A percentile compares a stretch with the other conserved stretches of the same genome.
Evolutionary conservation across 257 asterid genomes (phyloP).

Genomic region (Misopates orontium): DNA sequence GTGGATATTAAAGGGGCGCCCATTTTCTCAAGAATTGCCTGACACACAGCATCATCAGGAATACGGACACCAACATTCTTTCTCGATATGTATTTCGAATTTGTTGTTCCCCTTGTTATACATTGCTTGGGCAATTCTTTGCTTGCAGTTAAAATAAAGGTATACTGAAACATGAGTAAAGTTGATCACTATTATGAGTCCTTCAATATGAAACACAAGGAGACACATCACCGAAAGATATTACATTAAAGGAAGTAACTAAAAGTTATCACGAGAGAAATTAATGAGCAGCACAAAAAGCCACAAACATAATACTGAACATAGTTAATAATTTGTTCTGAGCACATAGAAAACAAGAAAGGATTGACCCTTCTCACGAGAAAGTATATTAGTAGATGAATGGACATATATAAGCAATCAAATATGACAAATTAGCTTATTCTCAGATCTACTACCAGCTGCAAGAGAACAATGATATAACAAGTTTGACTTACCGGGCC

Average conservation of each 20-base stretch:
- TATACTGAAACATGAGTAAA: slow-evolving; percentile 62
- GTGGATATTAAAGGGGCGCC: slow-evolving; percentile 83
- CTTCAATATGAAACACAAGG: slow-evolving; percentile 9
- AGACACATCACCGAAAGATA: slow-evolving; percentile 17
- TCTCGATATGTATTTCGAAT: slow-evolving; percentile 71
- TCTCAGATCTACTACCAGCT: neutral
- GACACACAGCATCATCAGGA: slow-evolving; percentile 87
- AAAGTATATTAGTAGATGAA: neutral
- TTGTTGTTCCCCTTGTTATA: slow-evolving; percentile 63
- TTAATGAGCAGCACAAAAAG: neutral
- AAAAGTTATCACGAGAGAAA: neutral
- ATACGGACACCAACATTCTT: slow-evolving; percentile 85
- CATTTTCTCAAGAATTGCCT: slow-evolving; percentile 74
- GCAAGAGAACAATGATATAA: neutral
- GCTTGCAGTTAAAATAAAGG: slow-evolving; percentile 85
- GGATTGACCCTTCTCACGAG: neutral
- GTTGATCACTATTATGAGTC: slow-evolving; percentile 2
- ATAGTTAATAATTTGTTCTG: too few relatives aligned
- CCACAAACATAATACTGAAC: neutral
- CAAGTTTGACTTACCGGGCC: slow-evolving; percentile 69
- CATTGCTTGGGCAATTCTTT: slow-evolving; percentile 87
- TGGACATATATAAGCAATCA: neutral
- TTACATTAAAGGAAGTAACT: slow-evolving; percentile 9
- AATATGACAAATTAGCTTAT: neutral
- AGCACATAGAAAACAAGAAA: neutral